Conservation (phyloP, 768 basidiomycete species). For the Thelephora aurantiotincta region DNA sequence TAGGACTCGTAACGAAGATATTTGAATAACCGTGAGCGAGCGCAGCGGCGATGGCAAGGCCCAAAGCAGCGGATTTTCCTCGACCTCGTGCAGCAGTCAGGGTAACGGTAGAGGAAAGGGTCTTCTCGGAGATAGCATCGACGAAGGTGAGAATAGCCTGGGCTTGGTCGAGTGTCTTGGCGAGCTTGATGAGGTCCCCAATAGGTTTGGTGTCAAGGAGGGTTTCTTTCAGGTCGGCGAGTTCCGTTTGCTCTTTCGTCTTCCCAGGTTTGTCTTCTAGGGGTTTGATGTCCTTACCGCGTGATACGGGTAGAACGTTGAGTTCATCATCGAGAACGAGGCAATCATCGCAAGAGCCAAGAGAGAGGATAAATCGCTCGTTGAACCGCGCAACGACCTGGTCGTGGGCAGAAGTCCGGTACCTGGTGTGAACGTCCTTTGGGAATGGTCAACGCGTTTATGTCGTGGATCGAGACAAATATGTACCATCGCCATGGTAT, state of each 20-base stretch:
- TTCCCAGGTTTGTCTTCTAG: slow-evolving; percentile 36
- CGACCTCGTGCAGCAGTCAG: slow-evolving; percentile 91
- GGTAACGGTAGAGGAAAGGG: slow-evolving; percentile 86
- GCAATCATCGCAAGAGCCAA: slow-evolving; percentile 87
- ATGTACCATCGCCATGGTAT: slow-evolving; percentile 71
- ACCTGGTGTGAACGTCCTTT: slow-evolving; percentile 91
- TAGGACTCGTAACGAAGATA: slow-evolving; percentile 95
- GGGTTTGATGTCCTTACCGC: slow-evolving; percentile 81
- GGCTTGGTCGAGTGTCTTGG: slow-evolving; percentile 90
- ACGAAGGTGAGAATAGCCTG: slow-evolving; percentile 90
- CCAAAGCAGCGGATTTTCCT: slow-evolving; percentile 95
- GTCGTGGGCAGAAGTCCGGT: slow-evolving; percentile 84
- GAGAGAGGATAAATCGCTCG: slow-evolving; percentile 95
- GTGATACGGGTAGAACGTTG: slow-evolving; percentile 91
- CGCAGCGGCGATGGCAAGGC: slow-evolving; percentile 86
- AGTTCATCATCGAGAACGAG: slow-evolving; percentile 95
- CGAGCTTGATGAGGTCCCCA: slow-evolving; percentile 78
- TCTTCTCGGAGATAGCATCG: slow-evolving; percentile 87
- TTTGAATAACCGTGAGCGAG: slow-evolving; percentile 91
- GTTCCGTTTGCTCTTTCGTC: slow-evolving; percentile 43
- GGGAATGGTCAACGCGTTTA: not conserved
- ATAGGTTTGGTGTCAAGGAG: slow-evolving; percentile 76
- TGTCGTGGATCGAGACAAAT: not conserved
- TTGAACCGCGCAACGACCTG: slow-evolving; percentile 91
- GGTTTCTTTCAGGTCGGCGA: slow-evolving; percentile 66